A percentile compares a stretch with the other conserved stretches of the same genome.
phyloP scores from a whole-genome alignment of 345 rosid genomes.

The Conringia planisiliqua region DNA sequence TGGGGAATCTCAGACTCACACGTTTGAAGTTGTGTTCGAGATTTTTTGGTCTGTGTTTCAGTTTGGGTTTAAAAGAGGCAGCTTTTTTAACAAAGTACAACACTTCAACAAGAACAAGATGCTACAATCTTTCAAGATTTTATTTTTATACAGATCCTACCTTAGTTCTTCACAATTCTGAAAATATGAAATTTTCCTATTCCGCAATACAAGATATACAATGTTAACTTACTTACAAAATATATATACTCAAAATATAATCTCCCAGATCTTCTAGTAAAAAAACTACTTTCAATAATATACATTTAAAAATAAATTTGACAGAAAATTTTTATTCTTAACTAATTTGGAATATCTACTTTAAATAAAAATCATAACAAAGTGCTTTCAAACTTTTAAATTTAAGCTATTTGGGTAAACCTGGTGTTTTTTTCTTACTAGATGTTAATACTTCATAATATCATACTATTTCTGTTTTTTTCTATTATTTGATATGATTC shows the following conservation, averaged over 20 bases:
- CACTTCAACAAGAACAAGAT: slow-evolving; percentile 7
- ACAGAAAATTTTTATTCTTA: not conserved
- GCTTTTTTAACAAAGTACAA: slow-evolving; percentile 15
- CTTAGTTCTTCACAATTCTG: slow-evolving; percentile 2
- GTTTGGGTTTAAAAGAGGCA: slow-evolving; percentile 27
- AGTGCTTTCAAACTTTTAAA: not conserved
- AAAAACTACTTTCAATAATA: not conserved
- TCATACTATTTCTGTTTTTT: slow-evolving; percentile 4
- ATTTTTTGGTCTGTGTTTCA: slow-evolving; percentile 22
- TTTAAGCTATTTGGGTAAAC: not conserved
- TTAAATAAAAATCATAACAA: not conserved
- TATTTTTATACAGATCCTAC: not conserved
- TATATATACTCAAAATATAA: not conserved
- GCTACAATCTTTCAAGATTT: not conserved
- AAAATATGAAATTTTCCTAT: not conserved
- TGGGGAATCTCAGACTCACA: slow-evolving; percentile 29
- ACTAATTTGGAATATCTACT: not conserved
- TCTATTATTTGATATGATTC: slow-evolving; percentile 1
- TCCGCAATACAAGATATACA: not conserved
- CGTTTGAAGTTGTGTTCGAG: slow-evolving; percentile 24
- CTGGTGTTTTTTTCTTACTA: not conserved
- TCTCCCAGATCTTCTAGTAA: not conserved
- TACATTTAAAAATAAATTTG: not conserved
- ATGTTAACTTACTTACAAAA: not conserved
- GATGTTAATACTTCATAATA: not conserved